Evolutionary conservation across 192 early-diverging fungal genomes (phyloP).

Genomic region (Pilaira anomala): DNA sequence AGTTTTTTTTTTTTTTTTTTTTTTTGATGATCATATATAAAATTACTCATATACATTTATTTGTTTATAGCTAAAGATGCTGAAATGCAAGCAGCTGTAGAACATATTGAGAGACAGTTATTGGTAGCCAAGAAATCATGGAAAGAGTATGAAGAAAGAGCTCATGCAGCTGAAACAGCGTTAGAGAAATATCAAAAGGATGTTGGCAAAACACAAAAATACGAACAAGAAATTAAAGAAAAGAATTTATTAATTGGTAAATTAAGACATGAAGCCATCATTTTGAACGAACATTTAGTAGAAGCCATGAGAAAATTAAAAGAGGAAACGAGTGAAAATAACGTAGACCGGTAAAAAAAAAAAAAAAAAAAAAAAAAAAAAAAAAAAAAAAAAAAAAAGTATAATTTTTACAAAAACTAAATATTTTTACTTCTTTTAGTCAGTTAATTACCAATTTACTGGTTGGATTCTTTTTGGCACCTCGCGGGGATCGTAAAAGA

Average conservation of each 20-base stretch:
- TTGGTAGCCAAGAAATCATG: constrained; percentile 39
- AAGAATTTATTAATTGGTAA: constrained; percentile 74
- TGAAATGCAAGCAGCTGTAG: constrained; percentile 54
- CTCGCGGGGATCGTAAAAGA: constrained; percentile 85
- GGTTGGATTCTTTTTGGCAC: constrained; percentile 79
- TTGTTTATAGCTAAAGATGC: constrained; percentile 45
- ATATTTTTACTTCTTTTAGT: constrained; percentile 50
- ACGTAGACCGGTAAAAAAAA: constrained; percentile 63
- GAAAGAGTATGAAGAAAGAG: constrained; percentile 55
- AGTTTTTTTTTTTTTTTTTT: constrained; percentile 24
- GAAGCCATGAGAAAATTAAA: constrained; percentile 89
- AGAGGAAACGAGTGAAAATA: constrained; percentile 75
- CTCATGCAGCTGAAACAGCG: constrained; percentile 59
- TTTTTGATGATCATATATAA: too few species aligned
- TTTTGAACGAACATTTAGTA: constrained; percentile 84
- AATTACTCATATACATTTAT: background rate
- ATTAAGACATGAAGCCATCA: constrained; percentile 75
- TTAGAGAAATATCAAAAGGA: constrained; percentile 51
- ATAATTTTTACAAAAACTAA: background rate
- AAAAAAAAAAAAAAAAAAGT: background rate
- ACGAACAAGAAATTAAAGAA: constrained; percentile 65
- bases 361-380: background rate
- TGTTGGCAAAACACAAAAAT: constrained; percentile 48
- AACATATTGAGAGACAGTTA: constrained; percentile 53
- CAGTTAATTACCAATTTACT: constrained; percentile 88